phyloP scores from a whole-genome alignment of 192 early-diverging fungal genomes.

The Rhizoclosmatium globosum region DNA sequence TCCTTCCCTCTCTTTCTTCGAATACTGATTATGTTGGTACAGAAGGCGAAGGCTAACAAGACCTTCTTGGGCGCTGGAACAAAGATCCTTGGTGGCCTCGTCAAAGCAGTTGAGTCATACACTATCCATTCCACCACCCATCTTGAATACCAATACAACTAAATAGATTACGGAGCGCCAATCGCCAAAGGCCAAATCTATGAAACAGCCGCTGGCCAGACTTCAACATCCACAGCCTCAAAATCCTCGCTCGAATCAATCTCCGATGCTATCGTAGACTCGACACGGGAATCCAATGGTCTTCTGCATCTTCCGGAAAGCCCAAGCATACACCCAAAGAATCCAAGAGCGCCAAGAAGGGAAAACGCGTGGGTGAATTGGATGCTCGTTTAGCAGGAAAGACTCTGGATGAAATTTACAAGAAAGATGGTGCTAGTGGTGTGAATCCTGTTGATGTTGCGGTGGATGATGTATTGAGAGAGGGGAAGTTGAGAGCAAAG shows the following conservation, averaged over 20 bases:
- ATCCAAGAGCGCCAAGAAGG: background rate
- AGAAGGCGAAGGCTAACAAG: background rate
- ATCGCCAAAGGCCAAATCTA: background rate
- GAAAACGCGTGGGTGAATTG: background rate
- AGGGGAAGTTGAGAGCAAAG: slow-evolving; percentile 32
- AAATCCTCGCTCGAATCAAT: slow-evolving; percentile 22
- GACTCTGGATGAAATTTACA: slow-evolving; percentile 1
- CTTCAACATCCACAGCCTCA: background rate
- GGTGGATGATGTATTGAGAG: slow-evolving; percentile 25
- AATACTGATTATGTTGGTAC: background rate
- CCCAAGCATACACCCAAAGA: background rate
- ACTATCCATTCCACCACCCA: background rate
- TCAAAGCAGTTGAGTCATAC: slow-evolving; percentile 18
- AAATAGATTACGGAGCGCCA: background rate
- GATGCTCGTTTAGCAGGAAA: slow-evolving; percentile 20
- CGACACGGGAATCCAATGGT: slow-evolving; percentile 27
- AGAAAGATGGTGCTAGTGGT: background rate
- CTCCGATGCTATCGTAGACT: slow-evolving; percentile 13
- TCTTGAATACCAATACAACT: background rate
- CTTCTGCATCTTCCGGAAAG: slow-evolving; percentile 5
- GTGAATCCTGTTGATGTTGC: slow-evolving; percentile 31
- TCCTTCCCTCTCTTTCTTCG: background rate
- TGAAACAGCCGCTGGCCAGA: background rate
- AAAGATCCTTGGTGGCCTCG: slow-evolving; percentile 15
- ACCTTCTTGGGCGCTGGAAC: slow-evolving; percentile 23